phyloP scores from a whole-genome alignment of 2,329 filamentous ascomycete species.

The Colletotrichum tanaceti region DNA sequence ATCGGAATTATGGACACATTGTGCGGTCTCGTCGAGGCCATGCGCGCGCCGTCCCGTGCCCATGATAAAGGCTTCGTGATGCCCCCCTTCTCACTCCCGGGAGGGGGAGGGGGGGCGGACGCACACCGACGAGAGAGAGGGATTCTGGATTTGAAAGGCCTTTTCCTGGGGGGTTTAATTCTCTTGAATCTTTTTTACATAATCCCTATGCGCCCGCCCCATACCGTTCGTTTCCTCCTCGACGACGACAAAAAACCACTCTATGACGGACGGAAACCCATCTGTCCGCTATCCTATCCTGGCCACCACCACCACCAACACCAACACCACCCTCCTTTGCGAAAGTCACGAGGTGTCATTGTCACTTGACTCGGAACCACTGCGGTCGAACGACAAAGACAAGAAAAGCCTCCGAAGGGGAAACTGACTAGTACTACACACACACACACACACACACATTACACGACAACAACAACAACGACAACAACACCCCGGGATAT shows the following conservation, averaged over 20 bases:
- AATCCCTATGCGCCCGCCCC: too few species aligned
- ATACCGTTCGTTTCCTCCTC: neutral
- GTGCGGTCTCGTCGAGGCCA: neutral
- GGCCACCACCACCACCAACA: too few species aligned
- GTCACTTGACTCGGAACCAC: constrained; percentile 24
- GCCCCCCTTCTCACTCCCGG: too few species aligned
- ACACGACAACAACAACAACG: too few species aligned
- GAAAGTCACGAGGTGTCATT: constrained; percentile 38
- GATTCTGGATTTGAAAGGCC: constrained; percentile 24
- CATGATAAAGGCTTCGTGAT: constrained; percentile 41
- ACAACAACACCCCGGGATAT: constrained; percentile 5
- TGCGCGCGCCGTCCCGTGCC: neutral
- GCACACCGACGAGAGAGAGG: constrained; percentile 7
- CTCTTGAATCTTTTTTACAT: neutral
- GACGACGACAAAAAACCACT: neutral
- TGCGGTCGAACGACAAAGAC: neutral
- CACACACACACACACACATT: too few species aligned
- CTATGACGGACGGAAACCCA: neutral
- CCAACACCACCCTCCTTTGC: constrained; percentile 6
- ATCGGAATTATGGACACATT: constrained; percentile 26
- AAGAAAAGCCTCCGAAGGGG: constrained; percentile 6
- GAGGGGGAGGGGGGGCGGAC: too few species aligned
- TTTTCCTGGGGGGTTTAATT: neutral
- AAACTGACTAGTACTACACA: neutral
- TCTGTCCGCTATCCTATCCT: neutral